Percentiles rank a stretch among this genome's conserved stretches.
These are phyloP conservation scores for Oryza australiensis DNA, from an alignment of 176 grass and related monocot species.

Conservation along the genomic window DNA sequence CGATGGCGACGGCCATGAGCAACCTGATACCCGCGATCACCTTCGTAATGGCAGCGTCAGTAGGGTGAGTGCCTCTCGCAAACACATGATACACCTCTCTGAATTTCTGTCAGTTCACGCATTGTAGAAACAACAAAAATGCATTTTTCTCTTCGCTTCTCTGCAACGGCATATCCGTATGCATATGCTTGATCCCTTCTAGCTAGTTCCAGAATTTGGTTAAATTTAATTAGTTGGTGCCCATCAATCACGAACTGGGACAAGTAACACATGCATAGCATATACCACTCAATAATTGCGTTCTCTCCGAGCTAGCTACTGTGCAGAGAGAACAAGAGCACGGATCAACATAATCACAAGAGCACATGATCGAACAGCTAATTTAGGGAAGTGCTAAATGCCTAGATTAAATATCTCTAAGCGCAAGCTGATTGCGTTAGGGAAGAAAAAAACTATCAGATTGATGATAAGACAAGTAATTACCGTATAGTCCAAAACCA, in stretches of 20 bases:
- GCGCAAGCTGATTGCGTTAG: not conserved
- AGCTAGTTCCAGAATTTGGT: not conserved
- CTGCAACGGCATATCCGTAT: not conserved
- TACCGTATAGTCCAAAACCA: too few species aligned
- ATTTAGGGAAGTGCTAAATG: not conserved
- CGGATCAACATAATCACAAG: not conserved
- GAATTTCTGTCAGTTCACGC: not conserved
- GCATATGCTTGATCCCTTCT: not conserved
- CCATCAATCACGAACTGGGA: not conserved
- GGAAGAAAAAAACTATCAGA: not conserved
- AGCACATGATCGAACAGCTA: not conserved
- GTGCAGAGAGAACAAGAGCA: not conserved
- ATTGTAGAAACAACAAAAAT: not conserved
- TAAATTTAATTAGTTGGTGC: not conserved
- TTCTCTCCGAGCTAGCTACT: not conserved
- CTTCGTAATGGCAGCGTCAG: conserved; percentile 62
- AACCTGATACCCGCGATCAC: conserved; percentile 65
- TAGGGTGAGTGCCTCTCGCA: conserved; percentile 46
- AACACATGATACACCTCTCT: not conserved
- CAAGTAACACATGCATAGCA: not conserved
- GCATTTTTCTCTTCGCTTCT: not conserved
- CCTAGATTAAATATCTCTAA: not conserved
- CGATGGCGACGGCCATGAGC: conserved; percentile 73
- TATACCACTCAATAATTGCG: not conserved
- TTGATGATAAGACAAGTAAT: too few species aligned